Evolutionary conservation across 73 alveolate species (phyloP).

Genomic region (Paraurostyla sp.): DNA sequence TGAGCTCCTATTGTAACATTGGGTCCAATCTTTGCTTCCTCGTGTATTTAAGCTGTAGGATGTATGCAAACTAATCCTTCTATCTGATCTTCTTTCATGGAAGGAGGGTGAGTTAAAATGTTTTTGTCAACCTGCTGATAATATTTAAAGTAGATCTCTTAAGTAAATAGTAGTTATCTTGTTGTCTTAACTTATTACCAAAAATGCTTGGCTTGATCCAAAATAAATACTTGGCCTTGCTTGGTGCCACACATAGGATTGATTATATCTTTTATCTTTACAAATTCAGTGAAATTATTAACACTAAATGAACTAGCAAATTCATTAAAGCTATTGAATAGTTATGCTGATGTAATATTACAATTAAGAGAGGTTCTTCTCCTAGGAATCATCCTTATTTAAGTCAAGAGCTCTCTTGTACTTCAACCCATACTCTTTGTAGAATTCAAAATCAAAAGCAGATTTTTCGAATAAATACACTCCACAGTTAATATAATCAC

Average conservation of each 20-base stretch:
- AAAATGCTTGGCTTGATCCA: slow-evolving; percentile 23
- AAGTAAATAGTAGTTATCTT: not conserved
- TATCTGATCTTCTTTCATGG: slow-evolving; percentile 7
- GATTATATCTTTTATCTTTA: not conserved
- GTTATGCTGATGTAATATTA: not conserved
- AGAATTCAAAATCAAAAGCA: not conserved
- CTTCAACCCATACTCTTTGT: not conserved
- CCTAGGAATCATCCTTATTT: not conserved
- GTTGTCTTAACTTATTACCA: slow-evolving; percentile 43
- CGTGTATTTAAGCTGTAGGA: slow-evolving; percentile 42
- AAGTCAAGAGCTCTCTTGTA: not conserved
- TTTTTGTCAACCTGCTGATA: slow-evolving; percentile 16
- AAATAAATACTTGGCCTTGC: not conserved
- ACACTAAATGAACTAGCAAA: not conserved
- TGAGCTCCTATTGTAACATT: slow-evolving; percentile 39
- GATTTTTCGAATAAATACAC: not conserved
- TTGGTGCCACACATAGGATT: slow-evolving; percentile 3
- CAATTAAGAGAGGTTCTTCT: not conserved
- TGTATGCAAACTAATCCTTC: slow-evolving; percentile 48
- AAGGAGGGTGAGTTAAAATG: slow-evolving; percentile 24
- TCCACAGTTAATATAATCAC: slow-evolving; percentile 43
- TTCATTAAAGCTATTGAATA: slow-evolving; percentile 6
- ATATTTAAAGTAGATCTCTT: slow-evolving; percentile 23
- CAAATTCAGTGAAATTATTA: not conserved
- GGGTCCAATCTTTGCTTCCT: slow-evolving; percentile 29